Conservation (phyloP, 192 early-diverging fungal genomes). For the Radiomyces spectabilis region DNA sequence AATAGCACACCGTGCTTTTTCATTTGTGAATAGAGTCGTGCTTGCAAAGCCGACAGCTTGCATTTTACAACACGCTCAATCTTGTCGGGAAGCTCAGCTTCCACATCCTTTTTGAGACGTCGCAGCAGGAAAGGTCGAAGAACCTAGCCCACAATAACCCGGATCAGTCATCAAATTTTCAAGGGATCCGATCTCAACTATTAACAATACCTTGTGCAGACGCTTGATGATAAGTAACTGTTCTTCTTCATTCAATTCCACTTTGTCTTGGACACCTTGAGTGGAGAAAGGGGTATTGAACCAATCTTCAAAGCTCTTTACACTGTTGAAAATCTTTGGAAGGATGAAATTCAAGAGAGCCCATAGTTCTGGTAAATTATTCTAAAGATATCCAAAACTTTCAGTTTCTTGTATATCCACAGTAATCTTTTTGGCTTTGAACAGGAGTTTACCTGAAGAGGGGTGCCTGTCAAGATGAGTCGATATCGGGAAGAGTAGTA, state of each 20-base stretch:
- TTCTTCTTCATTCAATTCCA: constrained; percentile 97
- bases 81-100: constrained; percentile 94
- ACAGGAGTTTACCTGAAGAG: constrained; percentile 57
- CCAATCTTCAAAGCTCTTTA: constrained; percentile 97
- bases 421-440: background rate
- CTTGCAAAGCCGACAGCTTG: constrained; percentile 82
- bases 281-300: constrained; percentile 92
- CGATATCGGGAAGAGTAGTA: constrained; percentile 84
- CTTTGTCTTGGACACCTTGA: constrained; percentile 71
- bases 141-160: constrained; percentile 21
- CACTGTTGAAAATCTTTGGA: constrained; percentile 92
- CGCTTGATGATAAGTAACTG: constrained; percentile 89
- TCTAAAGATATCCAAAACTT: constrained; percentile 33
- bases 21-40: constrained; percentile 77
- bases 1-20: constrained; percentile 66
- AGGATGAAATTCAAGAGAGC: constrained; percentile 91
- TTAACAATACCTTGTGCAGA: constrained; percentile 72
- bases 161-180: background rate
- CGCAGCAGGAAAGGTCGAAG: constrained; percentile 92
- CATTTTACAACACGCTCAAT: constrained; percentile 89
- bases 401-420: background rate
- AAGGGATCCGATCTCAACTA: background rate
- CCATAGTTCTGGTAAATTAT: constrained; percentile 96
- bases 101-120: constrained; percentile 96
- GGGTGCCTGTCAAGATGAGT: constrained; percentile 93